These are phyloP conservation scores for Zymoseptoria ardabiliae DNA, from an alignment of 2,329 filamentous ascomycete genomes.

Conservation along the genomic window DNA sequence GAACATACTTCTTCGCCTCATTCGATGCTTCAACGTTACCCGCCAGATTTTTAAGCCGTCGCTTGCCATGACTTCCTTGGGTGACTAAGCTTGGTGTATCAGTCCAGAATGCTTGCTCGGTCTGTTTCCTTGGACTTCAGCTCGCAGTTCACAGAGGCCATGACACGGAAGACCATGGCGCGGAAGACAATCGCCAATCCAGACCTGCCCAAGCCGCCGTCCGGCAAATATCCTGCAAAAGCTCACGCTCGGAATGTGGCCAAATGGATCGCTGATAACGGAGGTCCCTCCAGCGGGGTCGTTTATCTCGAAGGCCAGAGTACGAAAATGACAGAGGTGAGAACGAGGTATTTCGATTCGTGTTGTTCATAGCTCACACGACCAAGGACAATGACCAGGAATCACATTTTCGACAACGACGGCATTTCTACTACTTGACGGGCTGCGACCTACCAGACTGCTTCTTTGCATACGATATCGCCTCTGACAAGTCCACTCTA, in stretches of 20 bases:
- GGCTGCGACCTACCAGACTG: constrained; percentile 78
- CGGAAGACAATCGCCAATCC: constrained; percentile 30
- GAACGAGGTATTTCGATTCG: background rate
- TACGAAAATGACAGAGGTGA: constrained; percentile 65
- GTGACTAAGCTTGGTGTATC: background rate
- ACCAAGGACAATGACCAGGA: constrained; percentile 72
- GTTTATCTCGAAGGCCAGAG: constrained; percentile 84
- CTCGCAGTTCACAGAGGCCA: constrained; percentile 3
- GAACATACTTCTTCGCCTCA: background rate
- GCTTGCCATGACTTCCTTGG: background rate
- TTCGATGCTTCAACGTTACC: background rate
- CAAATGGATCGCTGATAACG: constrained; percentile 61
- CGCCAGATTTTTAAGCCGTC: background rate
- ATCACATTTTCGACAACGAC: constrained; percentile 61
- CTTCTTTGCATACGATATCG: constrained; percentile 74
- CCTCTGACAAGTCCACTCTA: constrained; percentile 65
- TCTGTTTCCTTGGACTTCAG: background rate
- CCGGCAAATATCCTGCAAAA: constrained; percentile 71
- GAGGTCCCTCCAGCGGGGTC: constrained; percentile 59
- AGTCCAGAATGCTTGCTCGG: background rate
- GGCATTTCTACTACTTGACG: constrained; percentile 91
- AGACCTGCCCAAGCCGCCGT: constrained; percentile 27
- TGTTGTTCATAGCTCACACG: background rate
- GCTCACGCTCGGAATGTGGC: constrained; percentile 77
- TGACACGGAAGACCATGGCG: constrained; percentile 15